Base-by-base conservation (phyloP, 139 green algal species). In the Astrephomene gubernaculifera region DNA sequence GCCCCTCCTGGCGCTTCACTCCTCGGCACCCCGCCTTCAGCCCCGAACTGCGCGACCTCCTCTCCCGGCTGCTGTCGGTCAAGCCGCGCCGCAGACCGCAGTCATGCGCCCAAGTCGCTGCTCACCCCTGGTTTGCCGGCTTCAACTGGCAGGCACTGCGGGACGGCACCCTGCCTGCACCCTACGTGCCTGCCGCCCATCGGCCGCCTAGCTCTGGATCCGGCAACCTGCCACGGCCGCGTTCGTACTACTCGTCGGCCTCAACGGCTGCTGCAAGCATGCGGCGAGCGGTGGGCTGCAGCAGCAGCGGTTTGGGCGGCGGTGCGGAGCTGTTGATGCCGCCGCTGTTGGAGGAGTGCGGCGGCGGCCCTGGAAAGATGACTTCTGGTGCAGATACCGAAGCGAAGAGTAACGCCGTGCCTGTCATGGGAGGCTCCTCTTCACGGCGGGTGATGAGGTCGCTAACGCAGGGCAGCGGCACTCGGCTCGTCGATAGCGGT, bases 61-160 rank as follows among this genome's bases (percentile, higher is more conserved):
- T 86, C 22, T 14, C 9, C 35, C 79, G 79, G 22, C 65, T 86
- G 79, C 35, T 86, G 25, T 29, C 49, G 6, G 17, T 43, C n/a
- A 73, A 73, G 45, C 79, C 65, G 3, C 45, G 65, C 33, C 79
- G 65, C 25, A 65, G 79, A 4, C 65, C 24, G 45, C 79, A 86
- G 79, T 57, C n/a, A 24, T 74, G 61, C 45, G 79, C 35, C 1
- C 65, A 86, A 29, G 65, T 69, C 9, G 10, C 4, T 10, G 45
- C 45, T 35, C 79, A 86, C 79, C 65, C 64, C 12, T 86, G 79
- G 79, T 86, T 86, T 21, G 79, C 33, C 19, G 79, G 65, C 45
- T 86, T 86, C 38, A 36, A 86, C 29, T 86, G 79, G 79, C 65
- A 78, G 65, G 79, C 19, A 0, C 76, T 83, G 29, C 76, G 76